These are phyloP conservation scores for Colletotrichum viniferum DNA, from an alignment of 2,329 filamentous ascomycete genomes.

Conservation along the genomic window DNA sequence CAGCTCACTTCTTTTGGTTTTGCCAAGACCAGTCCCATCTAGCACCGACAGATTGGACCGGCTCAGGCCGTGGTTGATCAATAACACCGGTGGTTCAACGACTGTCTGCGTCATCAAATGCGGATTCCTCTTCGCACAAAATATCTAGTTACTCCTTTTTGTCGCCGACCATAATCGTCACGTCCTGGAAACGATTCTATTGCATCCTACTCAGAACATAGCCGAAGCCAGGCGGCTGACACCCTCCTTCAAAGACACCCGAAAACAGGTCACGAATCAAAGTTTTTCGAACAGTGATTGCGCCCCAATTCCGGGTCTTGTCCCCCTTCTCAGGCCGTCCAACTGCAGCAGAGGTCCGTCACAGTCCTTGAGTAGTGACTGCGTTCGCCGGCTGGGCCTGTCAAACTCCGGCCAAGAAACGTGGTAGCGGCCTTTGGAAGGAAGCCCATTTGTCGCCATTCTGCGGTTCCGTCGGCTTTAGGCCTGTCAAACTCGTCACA, in stretches of 20 bases:
- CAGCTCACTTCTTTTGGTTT: neutral
- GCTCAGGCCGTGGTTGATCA: neutral
- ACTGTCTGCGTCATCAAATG: neutral
- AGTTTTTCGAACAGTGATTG: neutral
- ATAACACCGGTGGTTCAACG: neutral
- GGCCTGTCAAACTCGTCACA: slow-evolving; percentile 16
- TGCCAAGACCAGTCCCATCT: neutral
- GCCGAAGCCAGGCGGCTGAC: neutral
- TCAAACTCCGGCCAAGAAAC: neutral
- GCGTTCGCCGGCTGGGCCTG: neutral
- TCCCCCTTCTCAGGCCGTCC: neutral
- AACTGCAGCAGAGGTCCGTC: neutral
- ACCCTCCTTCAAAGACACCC: neutral
- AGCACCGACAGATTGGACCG: neutral
- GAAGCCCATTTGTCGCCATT: neutral
- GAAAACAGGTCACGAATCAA: neutral
- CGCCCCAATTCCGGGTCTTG: slow-evolving; percentile 3
- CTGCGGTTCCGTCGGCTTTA: slow-evolving; percentile 11
- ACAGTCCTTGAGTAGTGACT: neutral
- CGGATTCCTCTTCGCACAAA: neutral
- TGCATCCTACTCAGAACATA: neutral
- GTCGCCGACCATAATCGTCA: neutral
- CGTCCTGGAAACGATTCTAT: neutral
- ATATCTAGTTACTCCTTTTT: neutral
- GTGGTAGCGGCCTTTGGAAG: neutral